Conservation (phyloP, 192 early-diverging fungal genomes). For the Mycoemilia scoparia region DNA sequence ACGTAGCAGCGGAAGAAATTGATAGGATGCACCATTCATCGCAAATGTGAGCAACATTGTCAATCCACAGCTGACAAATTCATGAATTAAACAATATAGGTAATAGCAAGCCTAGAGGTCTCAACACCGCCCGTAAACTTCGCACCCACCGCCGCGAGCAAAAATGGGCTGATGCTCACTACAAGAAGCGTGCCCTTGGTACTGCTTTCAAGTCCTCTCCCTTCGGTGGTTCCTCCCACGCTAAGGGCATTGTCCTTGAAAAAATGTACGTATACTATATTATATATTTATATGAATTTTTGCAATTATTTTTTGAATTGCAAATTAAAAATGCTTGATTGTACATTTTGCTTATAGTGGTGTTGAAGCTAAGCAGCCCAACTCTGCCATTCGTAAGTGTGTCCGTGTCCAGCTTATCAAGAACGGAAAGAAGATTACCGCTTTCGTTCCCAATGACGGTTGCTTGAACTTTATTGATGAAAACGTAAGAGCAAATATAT, state of each 20-base stretch:
- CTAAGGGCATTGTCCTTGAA: slow-evolving; percentile 99
- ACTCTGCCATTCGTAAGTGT: slow-evolving; percentile 99
- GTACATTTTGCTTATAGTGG: slow-evolving; percentile 37
- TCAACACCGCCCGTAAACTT: slow-evolving; percentile 96
- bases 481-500: too few species aligned
- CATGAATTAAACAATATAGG: too few species aligned
- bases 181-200: slow-evolving; percentile 96
- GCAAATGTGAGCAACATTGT: too few species aligned
- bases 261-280: slow-evolving; percentile 51
- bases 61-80: too few species aligned
- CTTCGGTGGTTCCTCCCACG: slow-evolving; percentile 98
- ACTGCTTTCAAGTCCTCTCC: slow-evolving; percentile 97
- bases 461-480: slow-evolving; percentile 99
- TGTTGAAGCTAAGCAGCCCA: slow-evolving; percentile 99
- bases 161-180: slow-evolving; percentile 97
- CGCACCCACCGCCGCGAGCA: slow-evolving; percentile 94
- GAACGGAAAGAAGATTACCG: slow-evolving; percentile 99
- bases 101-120: slow-evolving; percentile 88
- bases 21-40: too few species aligned
- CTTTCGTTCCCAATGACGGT: slow-evolving; percentile 99
- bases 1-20: too few species aligned
- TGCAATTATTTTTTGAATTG: not conserved
- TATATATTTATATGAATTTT: not conserved
- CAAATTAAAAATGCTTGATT: too few species aligned
- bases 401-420: slow-evolving; percentile 99